Conservation (phyloP, 1,284 basidiomycete species). For the Irpex sp. region DNA sequence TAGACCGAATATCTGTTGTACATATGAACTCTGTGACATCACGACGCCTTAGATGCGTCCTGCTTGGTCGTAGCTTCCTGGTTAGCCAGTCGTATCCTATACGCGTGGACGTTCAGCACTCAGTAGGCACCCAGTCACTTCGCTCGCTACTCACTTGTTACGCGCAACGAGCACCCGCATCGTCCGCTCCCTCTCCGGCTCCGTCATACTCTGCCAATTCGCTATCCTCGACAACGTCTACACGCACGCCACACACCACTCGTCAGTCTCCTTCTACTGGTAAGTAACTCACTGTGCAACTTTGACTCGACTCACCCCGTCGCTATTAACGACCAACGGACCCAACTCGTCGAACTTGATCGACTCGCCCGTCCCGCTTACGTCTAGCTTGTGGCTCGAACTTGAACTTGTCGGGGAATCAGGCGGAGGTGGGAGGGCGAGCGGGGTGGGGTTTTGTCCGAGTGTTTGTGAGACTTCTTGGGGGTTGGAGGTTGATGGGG, state of each 20-base stretch:
- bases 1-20: too few relatives aligned
- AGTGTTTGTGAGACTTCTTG: not conserved
- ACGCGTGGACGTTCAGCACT: too few relatives aligned
- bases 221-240: constrained; percentile 12
- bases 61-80: constrained; percentile 2
- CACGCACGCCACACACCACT: too few relatives aligned
- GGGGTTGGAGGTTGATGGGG: too few relatives aligned
- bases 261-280: not conserved
- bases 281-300: not conserved
- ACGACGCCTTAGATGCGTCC: not conserved
- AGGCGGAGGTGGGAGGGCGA: not conserved
- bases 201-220: constrained; percentile 12
- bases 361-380: not conserved
- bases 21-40: not conserved
- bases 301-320: constrained; percentile 7
- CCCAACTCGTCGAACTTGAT: constrained; percentile 11
- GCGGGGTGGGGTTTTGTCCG: not conserved
- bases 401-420: not conserved
- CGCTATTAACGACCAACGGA: constrained; percentile 13
- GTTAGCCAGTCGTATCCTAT: constrained; percentile 2
- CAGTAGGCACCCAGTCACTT: not conserved
- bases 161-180: constrained; percentile 7
- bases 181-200: constrained; percentile 8
- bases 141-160: constrained; percentile 5
- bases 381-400: constrained; percentile 1